Base-by-base conservation (phyloP, 495 filamentous ascomycete genomes). In the Diplogelasinospora grovesii region DNA sequence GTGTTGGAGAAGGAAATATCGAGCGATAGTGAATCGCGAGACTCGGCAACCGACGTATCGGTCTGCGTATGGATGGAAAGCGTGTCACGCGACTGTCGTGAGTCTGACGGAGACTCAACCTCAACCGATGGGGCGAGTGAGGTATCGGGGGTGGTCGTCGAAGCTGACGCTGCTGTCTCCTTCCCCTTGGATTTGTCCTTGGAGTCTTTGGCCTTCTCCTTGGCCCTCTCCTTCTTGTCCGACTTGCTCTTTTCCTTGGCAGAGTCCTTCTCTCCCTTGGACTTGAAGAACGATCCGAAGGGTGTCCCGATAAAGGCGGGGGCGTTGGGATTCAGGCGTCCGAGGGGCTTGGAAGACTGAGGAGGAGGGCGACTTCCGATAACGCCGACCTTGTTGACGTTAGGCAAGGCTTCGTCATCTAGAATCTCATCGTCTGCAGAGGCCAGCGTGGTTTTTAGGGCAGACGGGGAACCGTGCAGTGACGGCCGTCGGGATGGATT, bases 1-100 rank as follows among this genome's bases (percentile, higher is more conserved):
- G 77, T 75, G 34, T 78, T 77, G 43, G 82, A 85, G 29, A 76
- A 74, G 25, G 81, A 69, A 34, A 73, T 71, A 29, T 88, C 85
- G 22, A 88, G 62, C 14, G 55, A 59, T 14, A 73, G 52, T n/a
- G 81, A 85, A 44, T 88, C 84, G 40, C 78, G 73, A 3, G 84
- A 88, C 45, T 87, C 85, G 3, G 81, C 73, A 11, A 77, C 53
- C 4, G 78, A 81, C 14, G 74, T 74, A n/a, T n/a, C n/a, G n/a
- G n/a, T n/a, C 37, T 77, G 77, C 18, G 78, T 82, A 41, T 77
- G 77, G 22, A 73, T 62, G 7, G 64, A 67, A 25, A 49, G 52
- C 3, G 48, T 57, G 30, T 73, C 69, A 15, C 70, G 65, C 1
- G 84, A 88, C 28, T 66, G 69, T 25, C 82, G 79, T 21, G 79